Conservation (phyloP, 495 filamentous ascomycete genomes). For the Parathielavia hyrcaniae region DNA sequence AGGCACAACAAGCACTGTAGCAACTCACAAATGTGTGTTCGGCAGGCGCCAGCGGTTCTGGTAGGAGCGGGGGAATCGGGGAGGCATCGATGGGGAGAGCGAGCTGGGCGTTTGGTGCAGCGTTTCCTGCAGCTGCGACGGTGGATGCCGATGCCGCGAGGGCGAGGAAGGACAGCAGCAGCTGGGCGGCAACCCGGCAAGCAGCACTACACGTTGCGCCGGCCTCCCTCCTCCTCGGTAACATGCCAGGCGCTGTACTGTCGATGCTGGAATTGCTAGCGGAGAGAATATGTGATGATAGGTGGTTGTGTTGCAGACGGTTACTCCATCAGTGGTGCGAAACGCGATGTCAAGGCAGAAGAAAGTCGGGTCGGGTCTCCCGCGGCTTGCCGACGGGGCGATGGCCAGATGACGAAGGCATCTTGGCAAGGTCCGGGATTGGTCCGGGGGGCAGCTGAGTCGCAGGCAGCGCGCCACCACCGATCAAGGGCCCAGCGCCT, state of each 20-base stretch:
- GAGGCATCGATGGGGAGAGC: slow-evolving; percentile 34
- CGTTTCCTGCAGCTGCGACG: slow-evolving; percentile 24
- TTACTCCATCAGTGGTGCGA: background rate
- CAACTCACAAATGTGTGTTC: slow-evolving; percentile 48
- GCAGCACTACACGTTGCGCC: slow-evolving; percentile 41
- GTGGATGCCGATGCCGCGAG: slow-evolving; percentile 43
- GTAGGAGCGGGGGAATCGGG: slow-evolving; percentile 35
- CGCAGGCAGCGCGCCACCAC: slow-evolving; percentile 10
- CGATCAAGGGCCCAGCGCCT: slow-evolving; percentile 1
- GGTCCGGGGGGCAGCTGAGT: slow-evolving; percentile 8
- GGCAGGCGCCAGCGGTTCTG: slow-evolving; percentile 34
- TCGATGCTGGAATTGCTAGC: background rate
- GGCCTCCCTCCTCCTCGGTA: slow-evolving; percentile 35
- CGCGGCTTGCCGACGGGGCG: background rate
- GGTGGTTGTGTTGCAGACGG: background rate
- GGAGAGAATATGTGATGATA: background rate
- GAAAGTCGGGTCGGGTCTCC: no score
- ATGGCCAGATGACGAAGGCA: slow-evolving; percentile 17
- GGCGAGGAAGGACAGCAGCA: slow-evolving; percentile 60
- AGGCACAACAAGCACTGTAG: background rate
- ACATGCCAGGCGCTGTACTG: slow-evolving; percentile 31
- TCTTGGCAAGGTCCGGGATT: no score
- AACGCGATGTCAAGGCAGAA: background rate
- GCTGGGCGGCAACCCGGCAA: slow-evolving; percentile 52
- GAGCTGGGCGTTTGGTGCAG: slow-evolving; percentile 20